Conservation (phyloP, 2,329 filamentous ascomycete genomes). For the Monilinia fructicola region DNA sequence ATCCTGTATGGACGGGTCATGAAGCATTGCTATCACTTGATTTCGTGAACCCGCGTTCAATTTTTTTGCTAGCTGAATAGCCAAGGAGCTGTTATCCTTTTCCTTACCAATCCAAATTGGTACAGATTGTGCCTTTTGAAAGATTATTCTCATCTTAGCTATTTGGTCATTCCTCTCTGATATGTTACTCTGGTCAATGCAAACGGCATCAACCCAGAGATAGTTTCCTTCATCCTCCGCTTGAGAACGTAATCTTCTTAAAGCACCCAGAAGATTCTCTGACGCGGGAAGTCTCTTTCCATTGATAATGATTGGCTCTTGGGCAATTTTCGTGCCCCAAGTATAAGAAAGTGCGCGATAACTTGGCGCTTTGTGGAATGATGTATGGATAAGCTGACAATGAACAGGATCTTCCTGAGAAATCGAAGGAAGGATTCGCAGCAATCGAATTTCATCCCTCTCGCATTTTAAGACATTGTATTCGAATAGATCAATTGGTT, state of each 20-base stretch:
- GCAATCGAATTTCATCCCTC: constrained; percentile 26
- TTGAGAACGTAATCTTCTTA: constrained; percentile 29
- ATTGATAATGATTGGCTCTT: constrained; percentile 27
- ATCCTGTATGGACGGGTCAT: constrained; percentile 22
- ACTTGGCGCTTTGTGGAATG: constrained; percentile 28
- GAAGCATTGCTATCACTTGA: constrained; percentile 25
- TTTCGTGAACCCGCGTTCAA: constrained; percentile 26
- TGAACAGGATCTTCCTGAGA: constrained; percentile 21
- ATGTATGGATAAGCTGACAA: constrained; percentile 30
- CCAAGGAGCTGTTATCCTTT: constrained; percentile 23
- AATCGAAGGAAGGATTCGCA: constrained; percentile 24
- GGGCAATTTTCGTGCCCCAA: constrained; percentile 28
- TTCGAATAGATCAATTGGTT: constrained; percentile 3
- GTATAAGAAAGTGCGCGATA: constrained; percentile 36
- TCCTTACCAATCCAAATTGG: constrained; percentile 32
- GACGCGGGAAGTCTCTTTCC: constrained; percentile 26
- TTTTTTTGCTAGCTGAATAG: constrained; percentile 29
- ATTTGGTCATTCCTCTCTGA: constrained; percentile 33
- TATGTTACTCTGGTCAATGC: constrained; percentile 34
- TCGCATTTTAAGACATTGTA: constrained; percentile 17
- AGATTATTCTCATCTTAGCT: constrained; percentile 33
- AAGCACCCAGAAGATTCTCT: constrained; percentile 31
- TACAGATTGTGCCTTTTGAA: constrained; percentile 32
- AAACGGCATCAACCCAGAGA: constrained; percentile 36
- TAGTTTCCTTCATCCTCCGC: constrained; percentile 23